phyloP scores from a whole-genome alignment of 108 stramenopile species.

The Aurantiochytrium sp. region DNA sequence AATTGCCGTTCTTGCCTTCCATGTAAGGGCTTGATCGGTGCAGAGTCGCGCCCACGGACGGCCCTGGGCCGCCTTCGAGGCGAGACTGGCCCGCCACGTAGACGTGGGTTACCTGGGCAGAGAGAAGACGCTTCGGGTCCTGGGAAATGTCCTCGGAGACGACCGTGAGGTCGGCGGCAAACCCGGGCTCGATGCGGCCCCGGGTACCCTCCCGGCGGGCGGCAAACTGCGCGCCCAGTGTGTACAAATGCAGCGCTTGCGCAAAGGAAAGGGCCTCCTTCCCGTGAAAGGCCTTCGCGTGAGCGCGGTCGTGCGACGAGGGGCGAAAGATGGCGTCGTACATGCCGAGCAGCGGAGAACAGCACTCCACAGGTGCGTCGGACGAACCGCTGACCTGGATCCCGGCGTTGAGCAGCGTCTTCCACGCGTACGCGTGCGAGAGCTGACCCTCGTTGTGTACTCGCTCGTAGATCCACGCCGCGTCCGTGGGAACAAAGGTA shows the following conservation, averaged over 20 bases:
- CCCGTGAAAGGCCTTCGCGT: not conserved
- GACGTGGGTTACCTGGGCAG: not conserved
- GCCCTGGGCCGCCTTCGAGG: not conserved
- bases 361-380: not conserved
- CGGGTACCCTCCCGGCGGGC: not conserved
- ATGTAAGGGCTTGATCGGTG: not conserved
- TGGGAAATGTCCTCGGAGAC: not conserved
- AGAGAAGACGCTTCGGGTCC: not conserved
- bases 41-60: not conserved
- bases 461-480: not conserved
- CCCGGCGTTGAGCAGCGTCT: not conserved
- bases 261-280: not conserved
- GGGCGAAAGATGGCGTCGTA: slow-evolving; percentile 11
- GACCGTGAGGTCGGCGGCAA: not conserved
- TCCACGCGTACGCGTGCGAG: not conserved
- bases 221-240: not conserved
- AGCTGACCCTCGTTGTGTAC: not conserved
- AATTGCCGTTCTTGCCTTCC: not conserved
- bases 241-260: not conserved
- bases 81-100: not conserved
- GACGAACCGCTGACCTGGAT: not conserved
- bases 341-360: not conserved
- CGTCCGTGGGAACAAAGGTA: slow-evolving; percentile 22
- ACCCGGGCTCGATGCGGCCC: not conserved
- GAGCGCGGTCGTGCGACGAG: not conserved